These are phyloP conservation scores for Hanseniaspora hatyaiensis DNA, from an alignment of 805 yeast genomes.

Conservation along the genomic window DNA sequence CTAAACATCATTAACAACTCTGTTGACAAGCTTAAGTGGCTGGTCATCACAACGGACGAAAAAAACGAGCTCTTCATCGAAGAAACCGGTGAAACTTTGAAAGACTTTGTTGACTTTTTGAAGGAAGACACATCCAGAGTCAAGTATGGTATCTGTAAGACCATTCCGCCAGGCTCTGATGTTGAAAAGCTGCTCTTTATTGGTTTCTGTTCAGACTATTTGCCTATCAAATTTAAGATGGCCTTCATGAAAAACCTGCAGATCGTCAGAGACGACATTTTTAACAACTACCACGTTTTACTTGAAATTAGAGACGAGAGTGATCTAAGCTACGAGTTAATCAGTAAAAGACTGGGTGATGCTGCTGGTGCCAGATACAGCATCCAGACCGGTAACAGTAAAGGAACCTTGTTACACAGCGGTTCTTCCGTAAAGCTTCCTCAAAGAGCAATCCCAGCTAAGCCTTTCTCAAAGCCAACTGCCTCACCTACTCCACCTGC, in stretches of 20 bases:
- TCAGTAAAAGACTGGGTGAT: constrained; percentile 63
- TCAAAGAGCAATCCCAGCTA: constrained; percentile 9
- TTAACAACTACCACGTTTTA: constrained; percentile 86
- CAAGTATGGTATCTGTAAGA: constrained; percentile 81
- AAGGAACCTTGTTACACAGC: constrained; percentile 9
- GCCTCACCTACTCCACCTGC: constrained; percentile 15
- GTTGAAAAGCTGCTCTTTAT: constrained; percentile 71
- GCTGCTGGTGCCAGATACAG: constrained; percentile 96
- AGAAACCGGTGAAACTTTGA: constrained; percentile 49
- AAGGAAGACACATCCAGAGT: constrained; percentile 59
- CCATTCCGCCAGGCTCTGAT: constrained; percentile 83
- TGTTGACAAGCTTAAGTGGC: constrained; percentile 59
- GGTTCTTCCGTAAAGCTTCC: constrained; percentile 6
- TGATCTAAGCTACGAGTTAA: constrained; percentile 70
- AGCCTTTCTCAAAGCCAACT: neutral
- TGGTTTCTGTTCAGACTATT: constrained; percentile 97
- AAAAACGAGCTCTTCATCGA: constrained; percentile 35
- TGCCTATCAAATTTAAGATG: constrained; percentile 64
- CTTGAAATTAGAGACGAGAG: constrained; percentile 91
- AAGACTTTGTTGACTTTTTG: constrained; percentile 69
- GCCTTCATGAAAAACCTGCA: constrained; percentile 70
- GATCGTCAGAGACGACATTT: constrained; percentile 49
- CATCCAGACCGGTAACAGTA: constrained; percentile 33
- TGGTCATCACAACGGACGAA: constrained; percentile 65
- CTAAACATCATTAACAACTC: constrained; percentile 62